phyloP scores from a whole-genome alignment of 2,329 filamentous ascomycete species.

The Chaetoscypha palmicola region DNA sequence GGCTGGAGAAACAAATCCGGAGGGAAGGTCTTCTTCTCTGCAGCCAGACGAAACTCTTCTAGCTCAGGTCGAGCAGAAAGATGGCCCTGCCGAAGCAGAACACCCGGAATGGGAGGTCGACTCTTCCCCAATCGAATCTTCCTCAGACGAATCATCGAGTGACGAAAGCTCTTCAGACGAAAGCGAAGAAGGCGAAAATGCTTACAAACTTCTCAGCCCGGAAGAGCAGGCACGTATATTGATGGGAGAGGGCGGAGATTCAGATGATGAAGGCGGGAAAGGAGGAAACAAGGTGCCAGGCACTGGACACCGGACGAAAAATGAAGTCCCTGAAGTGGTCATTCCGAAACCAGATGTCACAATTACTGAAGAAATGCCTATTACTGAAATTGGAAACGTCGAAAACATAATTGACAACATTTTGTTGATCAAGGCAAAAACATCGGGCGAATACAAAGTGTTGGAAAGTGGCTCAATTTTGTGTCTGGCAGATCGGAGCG shows the following conservation, averaged over 20 bases:
- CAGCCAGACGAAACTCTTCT: not conserved
- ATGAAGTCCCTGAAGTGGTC: conserved; percentile 62
- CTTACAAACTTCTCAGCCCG: conserved; percentile 67
- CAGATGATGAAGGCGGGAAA: conserved; percentile 64
- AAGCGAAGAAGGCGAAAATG: conserved; percentile 45
- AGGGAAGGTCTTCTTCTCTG: not conserved
- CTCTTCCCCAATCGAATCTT: conserved; percentile 69
- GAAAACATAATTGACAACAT: conserved; percentile 73
- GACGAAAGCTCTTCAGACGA: conserved; percentile 49
- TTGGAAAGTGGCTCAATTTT: conserved; percentile 79
- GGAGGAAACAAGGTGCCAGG: conserved; percentile 36
- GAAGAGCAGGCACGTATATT: conserved; percentile 79
- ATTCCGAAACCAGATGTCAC: conserved; percentile 69
- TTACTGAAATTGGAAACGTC: conserved; percentile 68
- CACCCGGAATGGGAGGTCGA: conserved; percentile 81
- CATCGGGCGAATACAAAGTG: conserved; percentile 74
- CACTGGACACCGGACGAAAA: conserved; percentile 65
- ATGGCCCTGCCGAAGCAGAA: conserved; percentile 24
- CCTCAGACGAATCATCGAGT: conserved; percentile 48
- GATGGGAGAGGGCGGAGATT: conserved; percentile 75
- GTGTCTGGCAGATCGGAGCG: conserved; percentile 65
- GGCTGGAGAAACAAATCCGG: not conserved
- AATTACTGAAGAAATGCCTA: conserved; percentile 70
- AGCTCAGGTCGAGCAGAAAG: not conserved
- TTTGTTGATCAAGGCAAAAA: conserved; percentile 70